A percentile compares a stretch with the other conserved stretches of the same genome.
Conservation (phyloP, 2,329 filamentous ascomycete genomes). For the Amesomyces nigricolor region DNA sequence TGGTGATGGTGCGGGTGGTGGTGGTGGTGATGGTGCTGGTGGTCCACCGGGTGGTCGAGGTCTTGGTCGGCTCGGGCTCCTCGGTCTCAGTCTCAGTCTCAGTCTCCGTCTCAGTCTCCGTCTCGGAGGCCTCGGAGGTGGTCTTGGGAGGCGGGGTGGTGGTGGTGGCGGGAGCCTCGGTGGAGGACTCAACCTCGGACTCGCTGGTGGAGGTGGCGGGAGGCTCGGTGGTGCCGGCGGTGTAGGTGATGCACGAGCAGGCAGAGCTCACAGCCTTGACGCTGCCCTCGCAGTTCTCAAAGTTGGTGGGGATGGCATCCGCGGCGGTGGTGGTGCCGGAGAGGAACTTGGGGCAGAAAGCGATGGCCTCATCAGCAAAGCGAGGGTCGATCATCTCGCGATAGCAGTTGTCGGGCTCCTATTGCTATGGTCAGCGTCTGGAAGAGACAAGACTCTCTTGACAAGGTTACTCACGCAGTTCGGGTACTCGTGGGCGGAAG, state of each 20-base stretch:
- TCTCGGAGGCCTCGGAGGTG: constrained; percentile 5
- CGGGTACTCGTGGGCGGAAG: constrained; percentile 22
- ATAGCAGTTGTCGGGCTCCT: constrained; percentile 27
- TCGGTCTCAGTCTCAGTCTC: constrained; percentile 33
- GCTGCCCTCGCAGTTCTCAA: constrained; percentile 23
- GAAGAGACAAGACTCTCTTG: background rate
- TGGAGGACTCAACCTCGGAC: background rate
- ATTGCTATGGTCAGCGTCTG: background rate
- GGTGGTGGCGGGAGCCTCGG: constrained; percentile 9
- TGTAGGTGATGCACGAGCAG: constrained; percentile 29
- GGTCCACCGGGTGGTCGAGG: constrained; percentile 22
- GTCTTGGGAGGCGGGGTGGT: constrained; percentile 6
- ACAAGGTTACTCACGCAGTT: constrained; percentile 20
- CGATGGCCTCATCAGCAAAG: constrained; percentile 17
- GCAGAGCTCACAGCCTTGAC: constrained; percentile 26
- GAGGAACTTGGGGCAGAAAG: constrained; percentile 25
- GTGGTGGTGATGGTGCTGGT: constrained; percentile 22
- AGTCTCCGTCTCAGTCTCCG: constrained; percentile 42
- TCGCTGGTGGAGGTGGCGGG: constrained; percentile 4
- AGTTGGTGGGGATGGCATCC: constrained; percentile 24
- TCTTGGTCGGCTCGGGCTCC: constrained; percentile 25
- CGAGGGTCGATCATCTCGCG: constrained; percentile 23
- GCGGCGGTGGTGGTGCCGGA: constrained; percentile 20
- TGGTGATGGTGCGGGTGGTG: constrained; percentile 22
- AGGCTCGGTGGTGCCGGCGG: background rate